Conservation (phyloP, 1,284 basidiomycete species). For the Mrakiaceae sp. region DNA sequence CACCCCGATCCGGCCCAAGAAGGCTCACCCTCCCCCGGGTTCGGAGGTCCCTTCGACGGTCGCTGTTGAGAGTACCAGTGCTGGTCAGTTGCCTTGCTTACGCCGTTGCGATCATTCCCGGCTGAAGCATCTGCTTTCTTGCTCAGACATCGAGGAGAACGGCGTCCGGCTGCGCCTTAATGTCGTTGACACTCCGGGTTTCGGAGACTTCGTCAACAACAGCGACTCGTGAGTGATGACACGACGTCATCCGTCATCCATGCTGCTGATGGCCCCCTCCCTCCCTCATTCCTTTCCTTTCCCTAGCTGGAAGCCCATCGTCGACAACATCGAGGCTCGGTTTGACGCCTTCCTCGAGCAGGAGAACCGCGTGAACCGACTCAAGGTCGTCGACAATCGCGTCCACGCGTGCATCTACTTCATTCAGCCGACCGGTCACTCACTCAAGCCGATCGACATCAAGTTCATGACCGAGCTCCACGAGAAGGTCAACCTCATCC, state of each 20-base stretch:
- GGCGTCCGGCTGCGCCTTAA: slow-evolving; percentile 86
- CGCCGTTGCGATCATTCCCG: neutral
- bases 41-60: slow-evolving; percentile 83
- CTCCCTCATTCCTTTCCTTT: neutral
- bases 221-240: slow-evolving; percentile 63
- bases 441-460: slow-evolving; percentile 89
- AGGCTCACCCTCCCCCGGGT: slow-evolving; percentile 59
- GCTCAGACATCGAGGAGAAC: slow-evolving; percentile 91
- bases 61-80: slow-evolving; percentile 89
- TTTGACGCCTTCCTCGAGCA: slow-evolving; percentile 95
- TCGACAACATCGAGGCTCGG: slow-evolving; percentile 91
- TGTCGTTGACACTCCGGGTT: slow-evolving; percentile 95
- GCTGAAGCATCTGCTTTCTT: slow-evolving; percentile 1
- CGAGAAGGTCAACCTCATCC: slow-evolving; percentile 92
- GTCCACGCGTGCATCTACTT: slow-evolving; percentile 76
- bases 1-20: slow-evolving; percentile 81
- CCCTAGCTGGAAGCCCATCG: slow-evolving; percentile 85
- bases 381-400: slow-evolving; percentile 38
- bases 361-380: slow-evolving; percentile 85
- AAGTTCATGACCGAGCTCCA: slow-evolving; percentile 95
- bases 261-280: neutral
- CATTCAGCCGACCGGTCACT: slow-evolving; percentile 92
- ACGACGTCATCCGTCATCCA: no score
- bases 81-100: slow-evolving; percentile 48
- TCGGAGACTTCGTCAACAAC: slow-evolving; percentile 96